Evolutionary conservation across 2,329 filamentous ascomycete species (phyloP).

Genomic region (Aspergillus spinulosporus): DNA sequence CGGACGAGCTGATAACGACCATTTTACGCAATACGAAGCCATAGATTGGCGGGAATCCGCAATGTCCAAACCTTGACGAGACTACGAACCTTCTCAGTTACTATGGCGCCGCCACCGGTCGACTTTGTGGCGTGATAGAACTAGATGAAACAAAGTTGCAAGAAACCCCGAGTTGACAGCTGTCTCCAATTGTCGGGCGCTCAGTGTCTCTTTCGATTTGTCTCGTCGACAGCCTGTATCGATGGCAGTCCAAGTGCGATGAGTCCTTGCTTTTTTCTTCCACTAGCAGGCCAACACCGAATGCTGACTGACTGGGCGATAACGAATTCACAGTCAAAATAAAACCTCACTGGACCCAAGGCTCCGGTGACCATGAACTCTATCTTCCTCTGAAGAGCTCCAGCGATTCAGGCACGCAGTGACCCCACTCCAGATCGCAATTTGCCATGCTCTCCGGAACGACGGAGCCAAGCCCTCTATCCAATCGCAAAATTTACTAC

Average conservation of each 20-base stretch:
- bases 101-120: neutral
- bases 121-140: neutral
- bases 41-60: neutral
- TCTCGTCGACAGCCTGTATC: neutral
- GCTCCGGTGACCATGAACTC: neutral
- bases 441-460: neutral
- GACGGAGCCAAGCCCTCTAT: neutral
- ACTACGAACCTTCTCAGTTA: neutral
- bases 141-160: neutral
- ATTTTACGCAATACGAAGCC: neutral
- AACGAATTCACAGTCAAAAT: neutral
- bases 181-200: neutral
- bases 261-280: neutral
- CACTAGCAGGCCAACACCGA: neutral
- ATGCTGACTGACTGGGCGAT: slow-evolving; percentile 8
- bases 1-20: neutral
- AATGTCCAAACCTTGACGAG: neutral
- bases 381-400: slow-evolving; percentile 11
- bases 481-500: slow-evolving; percentile 5
- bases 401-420: slow-evolving; percentile 4
- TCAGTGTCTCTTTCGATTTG: neutral
- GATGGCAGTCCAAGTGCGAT: neutral
- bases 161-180: slow-evolving; percentile 2
- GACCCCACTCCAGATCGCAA: slow-evolving; percentile 8
- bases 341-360: slow-evolving; percentile 2